These are phyloP conservation scores for Pulveroboletus sp. DNA, from an alignment of 768 basidiomycete genomes.

Conservation along the genomic window DNA sequence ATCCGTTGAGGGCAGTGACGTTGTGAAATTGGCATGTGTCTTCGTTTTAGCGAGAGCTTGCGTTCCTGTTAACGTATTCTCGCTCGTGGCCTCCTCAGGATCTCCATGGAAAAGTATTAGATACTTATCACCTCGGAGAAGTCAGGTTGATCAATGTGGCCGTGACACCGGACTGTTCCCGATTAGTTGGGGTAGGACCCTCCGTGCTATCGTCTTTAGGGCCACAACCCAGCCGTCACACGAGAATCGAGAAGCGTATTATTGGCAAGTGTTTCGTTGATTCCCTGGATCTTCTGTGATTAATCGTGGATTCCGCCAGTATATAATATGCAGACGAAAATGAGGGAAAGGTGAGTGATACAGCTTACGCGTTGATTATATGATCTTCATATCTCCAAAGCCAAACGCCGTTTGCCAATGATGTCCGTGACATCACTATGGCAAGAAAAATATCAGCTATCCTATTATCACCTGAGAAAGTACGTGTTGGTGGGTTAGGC, in stretches of 20 bases:
- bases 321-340: constrained; percentile 43
- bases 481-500: constrained; percentile 11
- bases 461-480: constrained; percentile 36
- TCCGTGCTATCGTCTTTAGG: constrained; percentile 39
- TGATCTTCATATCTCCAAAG: constrained; percentile 27
- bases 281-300: neutral
- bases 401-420: constrained; percentile 51
- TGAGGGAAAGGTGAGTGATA: constrained; percentile 40
- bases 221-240: constrained; percentile 43
- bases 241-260: constrained; percentile 50
- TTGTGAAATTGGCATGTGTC: constrained; percentile 40
- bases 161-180: constrained; percentile 41
- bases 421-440: constrained; percentile 49
- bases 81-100: constrained; percentile 30
- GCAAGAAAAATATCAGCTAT: constrained; percentile 41
- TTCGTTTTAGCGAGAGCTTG: constrained; percentile 3
- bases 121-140: constrained; percentile 40
- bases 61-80: constrained; percentile 14
- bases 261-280: constrained; percentile 35
- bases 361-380: neutral
- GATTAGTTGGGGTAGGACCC: constrained; percentile 48
- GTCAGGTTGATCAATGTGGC: constrained; percentile 47
- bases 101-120: constrained; percentile 42
- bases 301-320: constrained; percentile 27
- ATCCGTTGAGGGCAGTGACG: constrained; percentile 46